Base-by-base conservation (phyloP, 2,329 filamentous ascomycete genomes). In the Paramyrothecium sp. region DNA sequence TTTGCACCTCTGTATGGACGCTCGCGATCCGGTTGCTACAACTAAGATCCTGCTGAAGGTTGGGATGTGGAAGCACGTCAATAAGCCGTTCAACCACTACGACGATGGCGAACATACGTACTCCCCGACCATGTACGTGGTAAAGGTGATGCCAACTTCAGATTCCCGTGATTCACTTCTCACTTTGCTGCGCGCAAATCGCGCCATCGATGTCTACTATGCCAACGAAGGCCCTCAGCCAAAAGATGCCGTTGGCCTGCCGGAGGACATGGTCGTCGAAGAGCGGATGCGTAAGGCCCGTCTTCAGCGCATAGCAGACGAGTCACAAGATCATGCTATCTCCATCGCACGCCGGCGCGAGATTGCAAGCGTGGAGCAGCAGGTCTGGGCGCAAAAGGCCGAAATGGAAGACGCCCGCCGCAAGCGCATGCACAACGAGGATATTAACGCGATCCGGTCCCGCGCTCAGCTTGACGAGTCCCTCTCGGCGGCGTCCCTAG, bases 31-130 rank as follows among this genome's bases (percentile, higher is more conserved):
- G 0, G 58, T 87, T 2, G 72, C 77, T 1, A 83, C 84, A 7
- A 83, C 83, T 0, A 80, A 80, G 47, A 78, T 82, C 0, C 77
- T 89, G 1, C 75, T 90, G 8, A 86, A 86, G 63, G 83, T 82
- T 1, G 85, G 82, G 48, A 79, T 89, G 72, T 89, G 86, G 85
- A 85, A 86, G 65, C 73, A 82, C 33, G 73, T 89, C 64, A 89
- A 89, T 71, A 80, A 84, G 59, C 74, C 81, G 0, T 84, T 79
- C 64, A 85, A 87, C 61, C 73, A 79, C 58, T 85, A 79, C 69
- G 81, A 71, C 1, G 75, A 81, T 47, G 79, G 80, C 22, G 76
- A 74, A 5, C 78, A 79, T 62, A 84, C 81, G 1, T 89, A 88
- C 69, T 89, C 87, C 0, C 82, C 87, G 0, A 84, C 86, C 3